Evolutionary conservation across 768 basidiomycete species (phyloP).

Genomic region (Mycena metata): DNA sequence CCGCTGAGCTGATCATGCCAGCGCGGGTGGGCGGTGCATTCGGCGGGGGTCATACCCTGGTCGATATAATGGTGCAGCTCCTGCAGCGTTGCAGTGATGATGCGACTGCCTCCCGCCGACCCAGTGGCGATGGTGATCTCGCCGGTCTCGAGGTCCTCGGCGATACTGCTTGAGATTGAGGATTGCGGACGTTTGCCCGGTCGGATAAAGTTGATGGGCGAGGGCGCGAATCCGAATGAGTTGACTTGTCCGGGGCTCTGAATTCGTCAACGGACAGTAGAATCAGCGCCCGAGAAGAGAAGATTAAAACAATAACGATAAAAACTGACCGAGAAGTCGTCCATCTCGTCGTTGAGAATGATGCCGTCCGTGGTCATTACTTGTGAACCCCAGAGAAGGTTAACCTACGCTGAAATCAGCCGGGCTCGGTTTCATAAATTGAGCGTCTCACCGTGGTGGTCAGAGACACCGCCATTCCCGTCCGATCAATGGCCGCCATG

Average conservation of each 20-base stretch:
- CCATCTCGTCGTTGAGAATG: constrained; percentile 47
- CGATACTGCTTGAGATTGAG: constrained; percentile 50
- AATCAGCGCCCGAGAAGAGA: neutral
- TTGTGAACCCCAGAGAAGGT: constrained; percentile 44
- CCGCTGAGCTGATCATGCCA: constrained; percentile 47
- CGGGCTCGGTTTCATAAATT: no score
- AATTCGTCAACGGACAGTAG: no score
- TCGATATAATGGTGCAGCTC: constrained; percentile 52
- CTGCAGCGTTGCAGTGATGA: constrained; percentile 55
- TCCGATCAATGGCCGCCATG: constrained; percentile 51
- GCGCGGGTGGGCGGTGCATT: constrained; percentile 35
- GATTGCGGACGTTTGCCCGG: constrained; percentile 49
- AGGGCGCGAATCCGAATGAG: constrained; percentile 53
- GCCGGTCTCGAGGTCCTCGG: constrained; percentile 51
- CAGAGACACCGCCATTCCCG: constrained; percentile 45
- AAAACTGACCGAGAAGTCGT: constrained; percentile 41
- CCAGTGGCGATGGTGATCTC: constrained; percentile 54
- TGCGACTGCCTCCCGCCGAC: constrained; percentile 51
- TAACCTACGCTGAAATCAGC: constrained; percentile 24
- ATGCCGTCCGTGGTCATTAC: constrained; percentile 46
- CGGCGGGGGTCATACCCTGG: constrained; percentile 43
- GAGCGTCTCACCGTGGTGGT: constrained; percentile 41
- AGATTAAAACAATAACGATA: neutral
- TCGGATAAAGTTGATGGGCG: constrained; percentile 52
- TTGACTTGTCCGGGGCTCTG: constrained; percentile 42